Conservation (phyloP, 805 yeast species). For the Maudiozyma barnettii region DNA sequence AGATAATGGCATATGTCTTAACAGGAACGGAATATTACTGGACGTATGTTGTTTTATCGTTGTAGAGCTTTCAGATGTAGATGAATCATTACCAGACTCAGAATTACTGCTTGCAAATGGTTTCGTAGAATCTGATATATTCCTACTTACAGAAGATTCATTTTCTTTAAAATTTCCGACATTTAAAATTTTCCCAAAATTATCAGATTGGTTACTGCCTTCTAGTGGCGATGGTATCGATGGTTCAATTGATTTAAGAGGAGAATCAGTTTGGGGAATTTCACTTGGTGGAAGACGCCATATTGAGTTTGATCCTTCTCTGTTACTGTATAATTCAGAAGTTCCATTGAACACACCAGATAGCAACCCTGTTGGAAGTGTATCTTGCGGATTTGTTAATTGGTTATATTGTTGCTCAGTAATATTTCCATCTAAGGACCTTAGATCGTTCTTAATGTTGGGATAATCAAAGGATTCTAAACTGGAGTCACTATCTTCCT, state of each 20-base stretch:
- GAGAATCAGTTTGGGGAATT: conserved; percentile 14
- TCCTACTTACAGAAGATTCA: neutral
- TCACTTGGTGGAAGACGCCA: conserved; percentile 21
- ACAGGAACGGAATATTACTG: conserved; percentile 58
- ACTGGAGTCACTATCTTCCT: conserved; percentile 25
- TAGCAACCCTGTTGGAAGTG: conserved; percentile 11
- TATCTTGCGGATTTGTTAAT: conserved; percentile 11
- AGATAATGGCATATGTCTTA: conserved; percentile 52
- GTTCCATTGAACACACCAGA: conserved; percentile 2
- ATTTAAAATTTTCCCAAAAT: neutral
- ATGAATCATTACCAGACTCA: neutral
- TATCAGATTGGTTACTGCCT: conserved; percentile 1
- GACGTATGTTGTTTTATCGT: conserved; percentile 24
- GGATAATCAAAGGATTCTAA: conserved; percentile 19
- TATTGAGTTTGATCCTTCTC: conserved; percentile 18
- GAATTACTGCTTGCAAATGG: neutral
- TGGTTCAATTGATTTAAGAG: conserved; percentile 11
- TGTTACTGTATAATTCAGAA: conserved; percentile 8
- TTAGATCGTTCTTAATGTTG: conserved; percentile 11
- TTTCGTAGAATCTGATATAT: neutral
- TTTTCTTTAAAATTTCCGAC: neutral
- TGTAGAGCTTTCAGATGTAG: neutral
- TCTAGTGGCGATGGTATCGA: conserved; percentile 4
- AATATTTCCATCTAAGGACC: conserved; percentile 12
- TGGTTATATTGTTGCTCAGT: conserved; percentile 13